Conservation (phyloP, 2,329 filamentous ascomycete species). For the Monilinia laxa region DNA sequence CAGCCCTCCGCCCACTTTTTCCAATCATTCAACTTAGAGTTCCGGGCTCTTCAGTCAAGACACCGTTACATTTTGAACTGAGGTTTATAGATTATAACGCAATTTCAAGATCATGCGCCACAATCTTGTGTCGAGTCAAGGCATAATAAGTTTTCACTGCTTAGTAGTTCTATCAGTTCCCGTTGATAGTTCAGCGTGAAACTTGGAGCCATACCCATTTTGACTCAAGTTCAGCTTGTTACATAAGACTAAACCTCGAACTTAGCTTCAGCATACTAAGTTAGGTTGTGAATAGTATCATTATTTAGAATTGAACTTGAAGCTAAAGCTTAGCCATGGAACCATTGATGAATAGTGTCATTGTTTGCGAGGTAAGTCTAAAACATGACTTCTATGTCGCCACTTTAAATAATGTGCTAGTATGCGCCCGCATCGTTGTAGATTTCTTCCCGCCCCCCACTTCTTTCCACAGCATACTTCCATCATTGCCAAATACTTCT, state of each 20-base stretch:
- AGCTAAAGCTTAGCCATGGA: too few species aligned
- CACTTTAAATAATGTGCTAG: too few species aligned
- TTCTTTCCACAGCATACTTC: not conserved
- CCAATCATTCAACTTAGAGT: not conserved
- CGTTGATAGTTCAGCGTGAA: not conserved
- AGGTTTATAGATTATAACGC: too few species aligned
- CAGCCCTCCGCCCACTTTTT: not conserved
- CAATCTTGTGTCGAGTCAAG: not conserved
- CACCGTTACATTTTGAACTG: too few species aligned
- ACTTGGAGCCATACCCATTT: not conserved
- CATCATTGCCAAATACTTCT: too few species aligned
- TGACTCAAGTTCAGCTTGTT: not conserved
- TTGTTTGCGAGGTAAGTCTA: too few species aligned
- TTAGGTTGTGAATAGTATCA: too few species aligned
- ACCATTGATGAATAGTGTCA: too few species aligned
- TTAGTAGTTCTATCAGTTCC: not conserved
- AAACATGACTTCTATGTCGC: too few species aligned
- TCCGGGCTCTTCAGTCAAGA: not conserved
- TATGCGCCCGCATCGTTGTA: not conserved
- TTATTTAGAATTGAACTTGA: too few species aligned
- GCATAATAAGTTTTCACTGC: too few species aligned
- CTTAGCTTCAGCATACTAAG: not conserved
- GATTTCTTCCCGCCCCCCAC: not conserved
- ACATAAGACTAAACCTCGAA: not conserved
- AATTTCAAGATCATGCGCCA: not conserved